Evolutionary conservation across 1,139 yeast genomes (phyloP), one percentile per base, ranked within the genome.

Genomic region (Candida buenavistaensis): DNA sequence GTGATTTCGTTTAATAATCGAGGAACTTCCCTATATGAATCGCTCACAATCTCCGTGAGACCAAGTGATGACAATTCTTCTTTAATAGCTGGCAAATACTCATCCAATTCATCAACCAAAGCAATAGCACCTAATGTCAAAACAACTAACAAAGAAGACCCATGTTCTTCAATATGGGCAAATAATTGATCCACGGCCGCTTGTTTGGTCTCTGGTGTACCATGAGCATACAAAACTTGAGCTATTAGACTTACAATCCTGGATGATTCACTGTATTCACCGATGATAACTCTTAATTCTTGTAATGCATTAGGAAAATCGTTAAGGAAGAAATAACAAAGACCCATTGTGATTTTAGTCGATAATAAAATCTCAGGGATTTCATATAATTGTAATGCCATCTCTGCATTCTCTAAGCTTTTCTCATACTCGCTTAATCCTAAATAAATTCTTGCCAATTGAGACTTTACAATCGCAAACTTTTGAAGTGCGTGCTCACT

Each of bases 111-210:
- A 34, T 86, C 89, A 11, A 78, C 69, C 5, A 90, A 56, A 0
- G 95, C 80, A 28, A 90, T 80, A 0, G 95, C 92, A 5, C 96
- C 96, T 30, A 90, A 66, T 0, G 89, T 76, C 35, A 89, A 57
- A 0, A 86, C 80, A 6, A 86, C 78, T 20, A 78, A 54, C 30
- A 87, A 60, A 1, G 87, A 75, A 2, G 84, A 68, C 0, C 94
- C 95, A 37, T 76, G 61, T 10, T 63, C 68, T 41, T 76, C 83
- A 30, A 89, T 77, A 50, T 73, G 78, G 9, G 75, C 70, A 49
- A 81, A 75, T 32, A 84, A 54, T 51, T 82, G 89, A 49, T 82
- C 89, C 34, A 87, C 54, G 0, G 96, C 95, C 2, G 90, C 92
- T 45, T 81, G 85, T 39, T 78, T 80, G 6, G 92, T 80, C n/a